phyloP scores from a whole-genome alignment of 768 basidiomycete genomes.

The Hydnomerulius pinastri region DNA sequence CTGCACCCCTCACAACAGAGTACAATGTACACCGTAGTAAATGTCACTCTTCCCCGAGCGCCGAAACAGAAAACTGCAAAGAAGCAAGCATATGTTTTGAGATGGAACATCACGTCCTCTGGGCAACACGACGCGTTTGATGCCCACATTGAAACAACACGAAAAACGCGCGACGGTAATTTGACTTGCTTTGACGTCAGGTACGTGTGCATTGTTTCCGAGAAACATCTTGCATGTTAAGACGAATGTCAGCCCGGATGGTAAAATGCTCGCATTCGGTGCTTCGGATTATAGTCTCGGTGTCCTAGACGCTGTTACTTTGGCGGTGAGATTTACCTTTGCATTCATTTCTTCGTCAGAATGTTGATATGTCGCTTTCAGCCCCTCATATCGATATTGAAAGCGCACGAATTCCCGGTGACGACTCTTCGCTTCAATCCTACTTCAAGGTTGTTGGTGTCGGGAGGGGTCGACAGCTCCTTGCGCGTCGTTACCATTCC shows the following conservation, averaged over 20 bases:
- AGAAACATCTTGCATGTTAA: constrained; percentile 3
- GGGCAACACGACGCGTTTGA: constrained; percentile 71
- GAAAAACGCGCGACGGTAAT: constrained; percentile 77
- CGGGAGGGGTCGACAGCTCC: constrained; percentile 89
- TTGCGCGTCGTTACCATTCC: constrained; percentile 81
- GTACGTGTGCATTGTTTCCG: constrained; percentile 41
- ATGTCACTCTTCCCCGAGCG: constrained; percentile 62
- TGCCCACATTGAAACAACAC: constrained; percentile 46
- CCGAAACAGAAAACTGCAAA: constrained; percentile 53
- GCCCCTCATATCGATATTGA: constrained; percentile 86
- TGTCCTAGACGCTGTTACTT: constrained; percentile 74
- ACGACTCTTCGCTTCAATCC: constrained; percentile 91
- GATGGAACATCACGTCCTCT: constrained; percentile 68
- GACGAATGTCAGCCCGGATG: constrained; percentile 61
- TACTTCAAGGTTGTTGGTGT: constrained; percentile 74
- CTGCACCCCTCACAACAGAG: constrained; percentile 54
- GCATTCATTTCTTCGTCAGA: constrained; percentile 1
- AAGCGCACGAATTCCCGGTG: constrained; percentile 93
- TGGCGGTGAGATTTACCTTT: constrained; percentile 57
- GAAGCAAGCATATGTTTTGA: constrained; percentile 64
- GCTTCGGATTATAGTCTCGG: constrained; percentile 86
- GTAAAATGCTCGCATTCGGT: constrained; percentile 81
- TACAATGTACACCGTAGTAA: constrained; percentile 70
- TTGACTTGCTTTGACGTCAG: constrained; percentile 89
- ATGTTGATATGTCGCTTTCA: constrained; percentile 35